Base-by-base conservation (phyloP, 371 early-diverging fungal species). In the Fennellomyces sp. region DNA sequence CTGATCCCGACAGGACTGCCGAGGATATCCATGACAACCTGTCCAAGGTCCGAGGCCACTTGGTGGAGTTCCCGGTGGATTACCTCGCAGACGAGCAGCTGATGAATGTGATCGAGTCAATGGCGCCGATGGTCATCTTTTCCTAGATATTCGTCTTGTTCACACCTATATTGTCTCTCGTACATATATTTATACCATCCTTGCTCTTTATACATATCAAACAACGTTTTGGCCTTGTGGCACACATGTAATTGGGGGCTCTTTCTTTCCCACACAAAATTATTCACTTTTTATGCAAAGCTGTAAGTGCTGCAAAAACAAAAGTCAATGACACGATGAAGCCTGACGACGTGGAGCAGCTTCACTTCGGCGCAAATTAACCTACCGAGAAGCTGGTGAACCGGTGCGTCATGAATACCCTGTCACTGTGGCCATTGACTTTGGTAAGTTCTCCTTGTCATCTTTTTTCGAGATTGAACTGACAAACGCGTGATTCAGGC, bases 21-120 rank as follows among this genome's bases (percentile, higher is more conserved):
- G 55, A 61, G 49, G 71, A 76, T 5, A 72, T 83, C 12, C 61
- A 75, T 38, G 65, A 78, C 36, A 66, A 66, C 12, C 60, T 91
- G 23, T 48, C 68, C 21, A 42, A 45, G 2, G 65, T 91, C 10
- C 72, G 73, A 15, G 91, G 91, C 15, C 88, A 91, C 60, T 52
- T 88, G 56, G 93, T 94, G 3, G 70, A 83, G 38, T 91, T 92
- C 68, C 93, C 94, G 13, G 81, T 84, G 19, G 81, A 90, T 50
- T 94, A 93, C 60, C 69, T 94, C 49, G 75, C 81, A 50, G 65
- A 88, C 23, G 94, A 93, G 72, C 86, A 87, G 35, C 53, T 94
- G 58, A 52, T 86, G 15, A 86, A 83, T 19, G 75, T 72, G 52
- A 65, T 76, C 12, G 78, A 76, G 56, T 72, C 80, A 2, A 75